Percentiles rank a stretch among this genome's conserved stretches.
Evolutionary conservation across 2,329 filamentous ascomycete species (phyloP).

Genomic region (Mycocentrospora acerina): DNA sequence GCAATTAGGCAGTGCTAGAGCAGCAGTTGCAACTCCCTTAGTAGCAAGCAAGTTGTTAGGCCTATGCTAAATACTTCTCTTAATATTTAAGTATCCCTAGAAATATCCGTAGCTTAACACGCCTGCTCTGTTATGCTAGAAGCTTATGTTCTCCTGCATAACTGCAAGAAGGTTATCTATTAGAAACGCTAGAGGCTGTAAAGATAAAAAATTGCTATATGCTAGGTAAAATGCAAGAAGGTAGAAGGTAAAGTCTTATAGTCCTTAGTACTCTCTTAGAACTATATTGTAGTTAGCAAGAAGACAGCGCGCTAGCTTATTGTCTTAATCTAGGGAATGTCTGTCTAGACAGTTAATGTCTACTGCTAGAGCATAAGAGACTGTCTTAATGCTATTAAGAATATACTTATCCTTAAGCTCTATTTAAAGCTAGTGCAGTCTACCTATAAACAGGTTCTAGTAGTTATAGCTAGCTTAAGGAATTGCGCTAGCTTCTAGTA

Average conservation of each 20-base stretch:
- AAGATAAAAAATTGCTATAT: constrained; percentile 3
- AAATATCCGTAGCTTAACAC: constrained; percentile 1
- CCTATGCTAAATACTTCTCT: not conserved
- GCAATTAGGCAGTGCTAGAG: too few relatives aligned
- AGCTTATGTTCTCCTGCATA: constrained; percentile 8
- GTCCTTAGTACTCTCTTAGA: constrained; percentile 3
- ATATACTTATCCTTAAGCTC: constrained; percentile 3
- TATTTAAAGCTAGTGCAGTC: not conserved
- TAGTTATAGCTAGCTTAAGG: constrained; percentile 1
- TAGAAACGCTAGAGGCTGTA: constrained; percentile 2
- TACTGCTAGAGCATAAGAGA: constrained; percentile 4
- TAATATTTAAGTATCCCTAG: not conserved
- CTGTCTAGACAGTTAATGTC: constrained; percentile 4
- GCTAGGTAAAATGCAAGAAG: constrained; percentile 1
- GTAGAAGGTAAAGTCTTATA: constrained; percentile 7
- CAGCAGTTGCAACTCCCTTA: too few relatives aligned
- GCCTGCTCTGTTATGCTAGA: constrained; percentile 4
- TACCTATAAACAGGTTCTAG: not conserved
- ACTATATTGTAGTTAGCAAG: constrained; percentile 4
- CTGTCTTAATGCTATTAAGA: constrained; percentile 2
- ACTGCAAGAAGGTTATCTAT: constrained; percentile 5
- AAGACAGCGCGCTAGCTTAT: constrained; percentile 7
- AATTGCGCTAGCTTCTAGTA: not conserved
- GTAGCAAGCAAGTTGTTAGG: too few relatives aligned
- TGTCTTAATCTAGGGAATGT: not conserved